Evolutionary conservation across 202 grass and related monocot genomes (phyloP).

Genomic region (Cymbopogon flexuosus): DNA sequence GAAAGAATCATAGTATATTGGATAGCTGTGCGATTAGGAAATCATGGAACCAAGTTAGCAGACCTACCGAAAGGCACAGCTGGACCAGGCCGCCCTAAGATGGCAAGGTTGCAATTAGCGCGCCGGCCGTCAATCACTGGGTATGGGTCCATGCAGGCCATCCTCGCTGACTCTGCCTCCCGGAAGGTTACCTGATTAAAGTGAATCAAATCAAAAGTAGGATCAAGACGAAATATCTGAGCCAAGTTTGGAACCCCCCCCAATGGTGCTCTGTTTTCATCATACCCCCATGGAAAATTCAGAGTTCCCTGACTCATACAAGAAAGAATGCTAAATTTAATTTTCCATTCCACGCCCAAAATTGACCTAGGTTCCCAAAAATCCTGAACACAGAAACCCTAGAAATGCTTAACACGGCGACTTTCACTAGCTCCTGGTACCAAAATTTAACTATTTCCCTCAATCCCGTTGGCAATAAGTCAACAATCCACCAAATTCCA

Average conservation of each 20-base stretch:
- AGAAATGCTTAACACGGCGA: background rate
- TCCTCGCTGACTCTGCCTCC: slow-evolving; percentile 54
- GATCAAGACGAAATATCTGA: background rate
- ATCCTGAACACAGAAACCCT: background rate
- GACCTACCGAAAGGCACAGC: slow-evolving; percentile 59
- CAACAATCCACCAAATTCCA: background rate
- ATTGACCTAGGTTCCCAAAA: background rate
- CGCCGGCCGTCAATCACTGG: slow-evolving; percentile 62
- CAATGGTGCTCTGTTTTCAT: background rate
- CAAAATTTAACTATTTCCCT: background rate
- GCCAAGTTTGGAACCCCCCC: background rate
- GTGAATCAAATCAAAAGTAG: background rate
- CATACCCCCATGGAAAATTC: background rate
- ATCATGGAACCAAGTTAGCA: slow-evolving; percentile 27
- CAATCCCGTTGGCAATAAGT: background rate
- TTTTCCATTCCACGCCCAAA: background rate
- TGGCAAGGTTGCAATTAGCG: slow-evolving; percentile 72
- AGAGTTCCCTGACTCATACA: background rate
- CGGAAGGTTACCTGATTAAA: slow-evolving; percentile 64
- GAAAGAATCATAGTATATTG: slow-evolving; percentile 13
- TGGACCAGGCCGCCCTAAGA: slow-evolving; percentile 65
- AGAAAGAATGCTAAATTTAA: background rate
- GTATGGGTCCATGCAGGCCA: slow-evolving; percentile 60
- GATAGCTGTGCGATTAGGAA: slow-evolving; percentile 24
- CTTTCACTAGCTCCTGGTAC: background rate